Conservation (phyloP, 768 basidiomycete species). For the Phylloporus sp. region DNA sequence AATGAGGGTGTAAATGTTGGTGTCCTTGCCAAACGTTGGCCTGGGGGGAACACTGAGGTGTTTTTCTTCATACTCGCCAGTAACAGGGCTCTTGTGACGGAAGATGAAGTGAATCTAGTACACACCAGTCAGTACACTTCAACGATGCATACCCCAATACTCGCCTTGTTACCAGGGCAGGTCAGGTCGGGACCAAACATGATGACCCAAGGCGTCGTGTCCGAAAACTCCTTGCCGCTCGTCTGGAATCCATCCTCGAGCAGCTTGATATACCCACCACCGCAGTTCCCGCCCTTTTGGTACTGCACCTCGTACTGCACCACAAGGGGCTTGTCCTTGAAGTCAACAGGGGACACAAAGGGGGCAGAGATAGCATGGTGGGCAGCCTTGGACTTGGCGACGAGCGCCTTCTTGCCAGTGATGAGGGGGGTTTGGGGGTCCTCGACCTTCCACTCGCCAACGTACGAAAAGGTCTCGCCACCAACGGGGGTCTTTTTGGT, state of each 20-base stretch:
- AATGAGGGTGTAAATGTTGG: constrained; percentile 93
- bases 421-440: constrained; percentile 75
- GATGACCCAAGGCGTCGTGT: constrained; percentile 90
- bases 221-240: constrained; percentile 88
- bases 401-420: constrained; percentile 85
- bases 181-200: constrained; percentile 98
- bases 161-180: constrained; percentile 86
- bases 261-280: constrained; percentile 98
- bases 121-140: constrained; percentile 2
- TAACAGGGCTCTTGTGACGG: constrained; percentile 93
- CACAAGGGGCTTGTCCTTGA: constrained; percentile 81
- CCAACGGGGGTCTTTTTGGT: constrained; percentile 97
- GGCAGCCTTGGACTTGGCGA: constrained; percentile 94
- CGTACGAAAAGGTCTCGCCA: constrained; percentile 94
- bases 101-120: constrained; percentile 95
- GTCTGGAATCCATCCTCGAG: constrained; percentile 93
- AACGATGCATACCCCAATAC: neutral
- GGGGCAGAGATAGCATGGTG: constrained; percentile 98
- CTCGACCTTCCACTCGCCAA: constrained; percentile 96
- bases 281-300: constrained; percentile 98
- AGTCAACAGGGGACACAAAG: constrained; percentile 73
- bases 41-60: constrained; percentile 80
- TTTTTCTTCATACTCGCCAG: constrained; percentile 95
- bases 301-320: constrained; percentile 99
- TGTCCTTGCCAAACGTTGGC: constrained; percentile 84